Conservation (phyloP, 176 grass and related monocot genomes). For the Puccinellia tenuiflora region DNA sequence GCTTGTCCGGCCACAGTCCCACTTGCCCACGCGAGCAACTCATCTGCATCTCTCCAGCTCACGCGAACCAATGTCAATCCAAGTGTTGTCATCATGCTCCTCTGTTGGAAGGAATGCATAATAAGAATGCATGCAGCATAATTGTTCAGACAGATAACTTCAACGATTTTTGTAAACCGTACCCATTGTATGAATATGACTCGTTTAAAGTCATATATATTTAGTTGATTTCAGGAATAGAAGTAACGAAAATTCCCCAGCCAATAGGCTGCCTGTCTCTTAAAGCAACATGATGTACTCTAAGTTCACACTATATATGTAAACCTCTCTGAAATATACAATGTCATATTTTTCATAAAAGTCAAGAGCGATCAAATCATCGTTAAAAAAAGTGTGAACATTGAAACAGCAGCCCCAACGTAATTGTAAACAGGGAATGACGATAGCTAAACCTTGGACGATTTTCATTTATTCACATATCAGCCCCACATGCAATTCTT, state of each 20-base stretch:
- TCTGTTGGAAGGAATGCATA: no score
- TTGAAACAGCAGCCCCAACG: conserved; percentile 26
- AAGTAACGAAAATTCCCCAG: background rate
- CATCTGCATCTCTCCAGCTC: no score
- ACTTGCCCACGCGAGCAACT: no score
- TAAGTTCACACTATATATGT: background rate
- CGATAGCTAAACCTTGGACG: conserved; percentile 24
- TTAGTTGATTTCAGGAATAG: background rate
- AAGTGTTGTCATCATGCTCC: no score
- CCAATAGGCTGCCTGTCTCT: background rate
- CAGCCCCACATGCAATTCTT: conserved; percentile 7
- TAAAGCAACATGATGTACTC: background rate
- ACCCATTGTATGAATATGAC: background rate
- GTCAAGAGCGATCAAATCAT: background rate
- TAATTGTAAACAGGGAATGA: conserved; percentile 29
- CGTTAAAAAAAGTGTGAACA: background rate
- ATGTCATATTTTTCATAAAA: background rate
- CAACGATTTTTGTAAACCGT: background rate
- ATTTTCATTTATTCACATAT: conserved; percentile 8
- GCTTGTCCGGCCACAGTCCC: no score
- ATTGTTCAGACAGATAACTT: background rate
- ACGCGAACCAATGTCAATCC: no score
- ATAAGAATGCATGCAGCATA: background rate
- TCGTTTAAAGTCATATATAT: background rate
- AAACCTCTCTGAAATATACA: background rate